Evolutionary conservation across 1,139 yeast genomes (phyloP), one percentile per base, ranked within the genome.

Genomic region (Magnusiomyces suaveolens): DNA sequence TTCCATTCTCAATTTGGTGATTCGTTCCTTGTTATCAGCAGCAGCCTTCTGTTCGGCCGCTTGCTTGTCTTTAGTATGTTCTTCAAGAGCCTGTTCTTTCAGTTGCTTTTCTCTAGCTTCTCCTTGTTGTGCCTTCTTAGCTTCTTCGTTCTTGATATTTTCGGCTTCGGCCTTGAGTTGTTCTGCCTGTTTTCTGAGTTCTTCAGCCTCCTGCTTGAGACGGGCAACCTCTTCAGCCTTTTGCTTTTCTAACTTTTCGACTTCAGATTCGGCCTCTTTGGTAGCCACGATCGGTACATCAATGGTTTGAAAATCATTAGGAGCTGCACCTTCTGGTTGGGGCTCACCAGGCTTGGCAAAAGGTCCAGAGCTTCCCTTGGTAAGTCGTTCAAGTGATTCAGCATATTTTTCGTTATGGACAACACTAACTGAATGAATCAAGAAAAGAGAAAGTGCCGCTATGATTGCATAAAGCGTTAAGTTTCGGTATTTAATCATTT

Each of bases 151-250:
- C 8, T 54, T 62, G 2, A 64, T 65, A 2, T 61, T 62, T n/a
- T 65, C 71, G 4, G 64, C 66, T 10, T 62, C 66, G 12, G 63
- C 66, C 20, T 64, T 66, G 3, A 57, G 65, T 20, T 62, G 65
- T 18, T 65, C 66, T 21, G 61, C 63, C 8, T 60, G 57, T 20
- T 60, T 60, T n/a, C n/a, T n/a, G 3, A 57, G 54, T 24, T 62
- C 57, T 1, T 66, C 54, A 18, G 56, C 38, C 52, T 69, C 41
- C 18, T 38, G 6, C 20, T 38, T n/a, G 33, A 29, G 33, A 12
- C 33, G 33, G 6, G 6, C 33, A 29, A 29, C 12, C 12, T 29
- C 33, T 29, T 29, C 12, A 12, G 33, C 33, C 33, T 29, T 29
- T 29, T 29, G 33, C 6, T 29, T 29, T 6, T 6, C 33, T 12